A percentile compares a stretch with the other conserved stretches of the same genome.
Conservation (phyloP, 768 basidiomycete genomes). For the Lactarius deliciosus region DNA sequence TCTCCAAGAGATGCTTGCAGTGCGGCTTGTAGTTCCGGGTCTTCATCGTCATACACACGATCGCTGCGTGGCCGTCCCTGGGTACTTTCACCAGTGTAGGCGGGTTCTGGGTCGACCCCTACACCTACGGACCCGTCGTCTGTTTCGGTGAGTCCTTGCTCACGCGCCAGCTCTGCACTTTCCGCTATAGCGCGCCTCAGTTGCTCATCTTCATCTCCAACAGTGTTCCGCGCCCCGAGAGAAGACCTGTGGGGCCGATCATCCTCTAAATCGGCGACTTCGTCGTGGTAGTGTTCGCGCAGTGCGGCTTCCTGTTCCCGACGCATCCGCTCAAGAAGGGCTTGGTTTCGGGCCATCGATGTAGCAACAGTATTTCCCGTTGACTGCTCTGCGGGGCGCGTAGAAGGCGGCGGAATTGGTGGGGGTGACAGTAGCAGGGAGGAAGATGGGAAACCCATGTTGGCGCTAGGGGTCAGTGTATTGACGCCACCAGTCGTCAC, state of each 20-base stretch:
- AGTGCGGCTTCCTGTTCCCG: constrained; percentile 66
- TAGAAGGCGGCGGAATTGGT: constrained; percentile 34
- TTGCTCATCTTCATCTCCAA: constrained; percentile 58
- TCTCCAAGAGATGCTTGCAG: constrained; percentile 76
- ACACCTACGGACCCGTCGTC: constrained; percentile 31
- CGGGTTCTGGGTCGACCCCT: background rate
- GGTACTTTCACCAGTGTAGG: constrained; percentile 5
- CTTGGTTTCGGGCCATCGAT: constrained; percentile 31
- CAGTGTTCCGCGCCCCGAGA: constrained; percentile 19
- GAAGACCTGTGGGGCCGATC: background rate
- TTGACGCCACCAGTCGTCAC: background rate
- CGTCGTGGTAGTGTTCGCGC: constrained; percentile 42
- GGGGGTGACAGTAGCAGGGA: constrained; percentile 34
- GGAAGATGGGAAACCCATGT: constrained; percentile 20
- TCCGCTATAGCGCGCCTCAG: constrained; percentile 60
- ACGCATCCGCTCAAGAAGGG: constrained; percentile 34
- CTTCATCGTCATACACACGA: constrained; percentile 81
- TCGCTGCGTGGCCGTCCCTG: constrained; percentile 27
- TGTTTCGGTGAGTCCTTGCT: constrained; percentile 28
- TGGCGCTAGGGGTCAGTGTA: background rate
- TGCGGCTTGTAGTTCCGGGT: constrained; percentile 84
- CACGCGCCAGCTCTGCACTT: constrained; percentile 50
- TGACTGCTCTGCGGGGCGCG: constrained; percentile 29
- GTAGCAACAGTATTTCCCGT: constrained; percentile 28
- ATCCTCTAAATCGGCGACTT: constrained; percentile 35